phyloP scores from a whole-genome alignment of 1,284 basidiomycete genomes.

The Leccinum fallax region DNA sequence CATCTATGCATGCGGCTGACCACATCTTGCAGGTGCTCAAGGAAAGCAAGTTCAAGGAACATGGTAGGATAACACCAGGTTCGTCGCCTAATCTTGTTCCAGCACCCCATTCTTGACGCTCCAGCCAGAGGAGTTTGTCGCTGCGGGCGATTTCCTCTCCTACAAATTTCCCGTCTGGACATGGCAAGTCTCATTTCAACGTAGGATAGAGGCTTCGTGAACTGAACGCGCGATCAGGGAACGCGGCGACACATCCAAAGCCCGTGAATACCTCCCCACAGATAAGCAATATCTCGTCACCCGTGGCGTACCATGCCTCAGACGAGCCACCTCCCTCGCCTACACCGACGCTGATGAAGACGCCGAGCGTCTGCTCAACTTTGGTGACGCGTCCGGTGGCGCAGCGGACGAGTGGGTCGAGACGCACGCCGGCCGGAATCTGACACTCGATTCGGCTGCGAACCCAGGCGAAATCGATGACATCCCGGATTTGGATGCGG shows the following conservation, averaged over 20 bases:
- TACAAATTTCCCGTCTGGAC: conserved; percentile 98
- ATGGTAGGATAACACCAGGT: conserved; percentile 96
- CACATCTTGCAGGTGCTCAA: conserved; percentile 75
- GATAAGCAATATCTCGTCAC: conserved; percentile 98
- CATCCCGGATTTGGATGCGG: conserved; percentile 79
- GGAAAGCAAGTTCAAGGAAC: conserved; percentile 99
- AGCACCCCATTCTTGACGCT: conserved; percentile 20
- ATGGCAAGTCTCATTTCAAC: conserved; percentile 58
- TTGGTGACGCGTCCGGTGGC: conserved; percentile 62
- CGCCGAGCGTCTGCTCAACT: conserved; percentile 84
- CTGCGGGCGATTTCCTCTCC: conserved; percentile 90
- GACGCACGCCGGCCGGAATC: conserved; percentile 76
- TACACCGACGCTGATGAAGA: conserved; percentile 96
- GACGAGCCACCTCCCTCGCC: conserved; percentile 87
- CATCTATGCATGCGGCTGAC: conserved; percentile 33
- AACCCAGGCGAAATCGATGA: conserved; percentile 72
- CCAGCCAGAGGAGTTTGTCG: conserved; percentile 88
- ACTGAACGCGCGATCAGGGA: conserved; percentile 58
- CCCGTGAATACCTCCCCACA: conserved; percentile 87
- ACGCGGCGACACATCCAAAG: conserved; percentile 82
- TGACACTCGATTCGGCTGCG: conserved; percentile 49
- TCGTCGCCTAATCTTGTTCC: conserved; percentile 30
- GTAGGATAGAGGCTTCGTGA: background rate
- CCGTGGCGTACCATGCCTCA: conserved; percentile 89
- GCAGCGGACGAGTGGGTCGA: conserved; percentile 86